Evolutionary conservation across 164 flowering plant species (phyloP).

Genomic region (Cinnamomum chago): DNA sequence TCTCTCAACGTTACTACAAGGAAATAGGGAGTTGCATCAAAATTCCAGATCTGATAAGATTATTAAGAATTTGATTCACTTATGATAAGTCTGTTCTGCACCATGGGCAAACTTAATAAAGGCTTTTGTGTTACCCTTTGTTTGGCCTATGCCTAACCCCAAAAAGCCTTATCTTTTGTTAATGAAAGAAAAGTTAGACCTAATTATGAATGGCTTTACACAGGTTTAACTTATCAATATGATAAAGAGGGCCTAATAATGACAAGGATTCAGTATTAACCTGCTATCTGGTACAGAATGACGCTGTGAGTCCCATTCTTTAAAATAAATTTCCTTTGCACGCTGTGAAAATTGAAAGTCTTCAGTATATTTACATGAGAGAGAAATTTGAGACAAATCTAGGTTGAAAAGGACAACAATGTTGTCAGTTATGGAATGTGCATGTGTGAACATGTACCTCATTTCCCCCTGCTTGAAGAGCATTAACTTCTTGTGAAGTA

Average conservation of each 20-base stretch:
- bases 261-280: constrained; percentile 24
- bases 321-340: constrained; percentile 73
- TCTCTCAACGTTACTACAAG: constrained; percentile 72
- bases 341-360: constrained; percentile 35
- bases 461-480: constrained; percentile 96
- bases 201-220: background rate
- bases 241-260: background rate
- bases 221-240: background rate
- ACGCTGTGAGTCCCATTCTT: constrained; percentile 87
- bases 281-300: constrained; percentile 79
- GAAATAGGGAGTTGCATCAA: constrained; percentile 15
- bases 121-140: background rate
- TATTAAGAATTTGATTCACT: background rate
- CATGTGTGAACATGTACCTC: constrained; percentile 42
- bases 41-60: constrained; percentile 7
- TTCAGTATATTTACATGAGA: background rate
- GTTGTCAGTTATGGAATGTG: background rate
- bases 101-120: background rate
- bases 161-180: background rate
- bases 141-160: background rate
- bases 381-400: background rate
- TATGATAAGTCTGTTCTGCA: background rate
- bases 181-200: background rate
- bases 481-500: constrained; percentile 80
- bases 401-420: background rate